phyloP scores from a whole-genome alignment of 1,139 yeast species.

The Sugiyamaella pinicola region DNA sequence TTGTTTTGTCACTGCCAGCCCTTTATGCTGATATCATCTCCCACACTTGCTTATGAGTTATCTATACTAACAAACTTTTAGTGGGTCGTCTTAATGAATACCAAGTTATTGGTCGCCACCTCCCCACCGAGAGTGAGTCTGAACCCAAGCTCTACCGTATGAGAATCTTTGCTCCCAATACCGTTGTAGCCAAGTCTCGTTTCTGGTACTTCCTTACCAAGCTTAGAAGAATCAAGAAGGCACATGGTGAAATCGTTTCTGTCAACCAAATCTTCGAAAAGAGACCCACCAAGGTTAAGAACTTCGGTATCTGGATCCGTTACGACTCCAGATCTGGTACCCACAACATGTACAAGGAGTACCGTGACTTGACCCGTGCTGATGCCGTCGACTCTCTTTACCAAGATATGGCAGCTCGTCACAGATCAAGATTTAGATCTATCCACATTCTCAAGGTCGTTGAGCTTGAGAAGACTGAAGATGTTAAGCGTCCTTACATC shows the following conservation, averaged over 20 bases:
- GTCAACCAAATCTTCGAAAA: conserved; percentile 90
- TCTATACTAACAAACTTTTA: conserved; percentile 15
- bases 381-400: conserved; percentile 98
- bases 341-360: conserved; percentile 99
- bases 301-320: conserved; percentile 99
- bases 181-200: conserved; percentile 99
- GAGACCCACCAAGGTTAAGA: conserved; percentile 99
- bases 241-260: conserved; percentile 98
- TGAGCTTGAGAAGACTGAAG: conserved; percentile 96
- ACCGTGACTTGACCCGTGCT: conserved; percentile 99
- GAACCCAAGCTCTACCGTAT: conserved; percentile 99
- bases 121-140: conserved; percentile 98
- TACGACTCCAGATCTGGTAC: conserved; percentile 99
- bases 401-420: conserved; percentile 99
- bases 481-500: conserved; percentile 99
- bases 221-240: conserved; percentile 99
- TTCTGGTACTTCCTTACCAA: conserved; percentile 99
- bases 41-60: too few relatives aligned
- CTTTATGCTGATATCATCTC: too few relatives aligned
- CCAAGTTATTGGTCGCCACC: conserved; percentile 99
- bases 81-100: conserved; percentile 89
- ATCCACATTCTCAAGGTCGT: conserved; percentile 96
- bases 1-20: too few relatives aligned
- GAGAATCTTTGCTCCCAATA: conserved; percentile 99
- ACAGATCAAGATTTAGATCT: conserved; percentile 99